Conservation (phyloP, 164 flowering plant species). For the Buxus sempervirens region DNA sequence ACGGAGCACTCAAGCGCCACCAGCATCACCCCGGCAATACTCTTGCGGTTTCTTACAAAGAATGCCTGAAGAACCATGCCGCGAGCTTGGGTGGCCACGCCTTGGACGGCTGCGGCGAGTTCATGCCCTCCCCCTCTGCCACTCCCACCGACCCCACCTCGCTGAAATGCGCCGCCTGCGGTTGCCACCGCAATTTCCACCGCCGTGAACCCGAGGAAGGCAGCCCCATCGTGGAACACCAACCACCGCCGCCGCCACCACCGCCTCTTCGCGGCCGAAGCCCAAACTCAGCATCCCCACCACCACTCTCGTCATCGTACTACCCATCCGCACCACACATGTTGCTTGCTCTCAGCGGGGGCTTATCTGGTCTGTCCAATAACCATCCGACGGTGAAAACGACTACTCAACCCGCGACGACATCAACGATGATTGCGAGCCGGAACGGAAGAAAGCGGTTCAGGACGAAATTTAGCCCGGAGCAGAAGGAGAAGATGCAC, state of each 20-base stretch:
- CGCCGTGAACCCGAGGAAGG: slow-evolving; percentile 39
- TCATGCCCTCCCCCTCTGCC: slow-evolving; percentile 46
- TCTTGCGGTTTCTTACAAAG: slow-evolving; percentile 40
- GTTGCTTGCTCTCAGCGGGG: slow-evolving; percentile 48
- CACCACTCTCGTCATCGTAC: slow-evolving; percentile 30
- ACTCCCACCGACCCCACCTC: slow-evolving; percentile 35
- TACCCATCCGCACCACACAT: slow-evolving; percentile 48
- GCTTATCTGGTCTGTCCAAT: slow-evolving; percentile 3
- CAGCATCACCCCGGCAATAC: slow-evolving; percentile 18
- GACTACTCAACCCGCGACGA: not conserved
- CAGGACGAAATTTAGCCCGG: slow-evolving; percentile 63
- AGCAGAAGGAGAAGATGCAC: slow-evolving; percentile 83
- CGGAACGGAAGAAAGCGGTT: slow-evolving; percentile 48
- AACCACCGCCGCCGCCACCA: slow-evolving; percentile 21
- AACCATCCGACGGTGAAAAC: not conserved
- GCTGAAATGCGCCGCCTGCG: slow-evolving; percentile 59
- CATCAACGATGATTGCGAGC: slow-evolving; percentile 7
- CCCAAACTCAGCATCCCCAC: slow-evolving; percentile 34
- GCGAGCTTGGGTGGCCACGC: slow-evolving; percentile 52
- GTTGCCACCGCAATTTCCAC: slow-evolving; percentile 69
- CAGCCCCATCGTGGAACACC: not conserved
- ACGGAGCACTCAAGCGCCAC: slow-evolving; percentile 39
- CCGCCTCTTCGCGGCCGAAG: slow-evolving; percentile 15
- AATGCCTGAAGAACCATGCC: slow-evolving; percentile 57
- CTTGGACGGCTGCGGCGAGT: slow-evolving; percentile 60